Percentiles rank a stretch among this genome's conserved stretches.
Conservation (phyloP, 306 rosid genomes). For the Dalbergia cochinchinensis region DNA sequence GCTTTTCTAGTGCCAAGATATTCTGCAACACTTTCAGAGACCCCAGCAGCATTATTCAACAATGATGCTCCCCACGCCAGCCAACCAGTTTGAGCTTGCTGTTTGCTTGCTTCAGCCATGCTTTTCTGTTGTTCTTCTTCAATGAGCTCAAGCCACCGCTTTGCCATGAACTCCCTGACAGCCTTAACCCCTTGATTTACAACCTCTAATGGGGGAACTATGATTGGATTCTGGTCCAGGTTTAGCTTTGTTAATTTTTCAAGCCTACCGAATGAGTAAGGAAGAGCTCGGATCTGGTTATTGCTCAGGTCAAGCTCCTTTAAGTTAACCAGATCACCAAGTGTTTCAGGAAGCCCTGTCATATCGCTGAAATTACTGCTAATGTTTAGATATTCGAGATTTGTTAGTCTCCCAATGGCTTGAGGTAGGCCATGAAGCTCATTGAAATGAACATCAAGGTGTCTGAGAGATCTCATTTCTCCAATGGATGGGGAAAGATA, state of each 20-base stretch:
- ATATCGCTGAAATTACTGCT: slow-evolving; percentile 63
- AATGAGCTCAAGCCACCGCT: slow-evolving; percentile 46
- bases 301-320: slow-evolving; percentile 63
- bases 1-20: slow-evolving; percentile 54
- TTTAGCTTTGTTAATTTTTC: slow-evolving; percentile 57
- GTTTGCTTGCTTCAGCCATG: slow-evolving; percentile 47
- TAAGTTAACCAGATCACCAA: slow-evolving; percentile 56
- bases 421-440: slow-evolving; percentile 63
- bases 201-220: slow-evolving; percentile 55
- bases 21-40: slow-evolving; percentile 50
- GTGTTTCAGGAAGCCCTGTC: slow-evolving; percentile 62
- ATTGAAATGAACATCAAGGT: slow-evolving; percentile 68
- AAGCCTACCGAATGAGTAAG: slow-evolving; percentile 56
- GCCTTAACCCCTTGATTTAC: slow-evolving; percentile 61
- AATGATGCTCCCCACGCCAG: slow-evolving; percentile 59
- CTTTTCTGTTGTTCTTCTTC: slow-evolving; percentile 52
- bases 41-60: slow-evolving; percentile 54
- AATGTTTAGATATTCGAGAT: slow-evolving; percentile 61
- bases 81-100: slow-evolving; percentile 56
- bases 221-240: slow-evolving; percentile 61
- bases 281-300: slow-evolving; percentile 63
- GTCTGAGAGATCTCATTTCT: slow-evolving; percentile 64
- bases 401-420: slow-evolving; percentile 56
- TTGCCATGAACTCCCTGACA: slow-evolving; percentile 59
- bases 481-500: slow-evolving; percentile 60